Conservation (phyloP, 2,329 filamentous ascomycete genomes). For the Fusarium gaditjirri region DNA sequence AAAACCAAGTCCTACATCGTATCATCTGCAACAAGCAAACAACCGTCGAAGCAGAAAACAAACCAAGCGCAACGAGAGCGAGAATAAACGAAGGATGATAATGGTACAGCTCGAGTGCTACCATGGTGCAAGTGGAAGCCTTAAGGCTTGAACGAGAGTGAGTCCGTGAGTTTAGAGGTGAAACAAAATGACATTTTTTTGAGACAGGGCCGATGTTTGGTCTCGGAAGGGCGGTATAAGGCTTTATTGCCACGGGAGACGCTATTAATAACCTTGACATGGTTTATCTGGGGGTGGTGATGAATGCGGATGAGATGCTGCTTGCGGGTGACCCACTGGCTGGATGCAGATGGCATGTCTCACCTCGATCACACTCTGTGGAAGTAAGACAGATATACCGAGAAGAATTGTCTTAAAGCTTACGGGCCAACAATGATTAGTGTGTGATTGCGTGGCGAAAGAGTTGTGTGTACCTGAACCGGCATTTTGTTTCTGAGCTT, state of each 20-base stretch:
- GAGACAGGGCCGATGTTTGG: constrained; percentile 13
- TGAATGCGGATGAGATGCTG: constrained; percentile 20
- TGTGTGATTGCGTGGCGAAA: neutral
- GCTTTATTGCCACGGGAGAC: neutral
- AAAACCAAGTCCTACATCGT: constrained; percentile 59
- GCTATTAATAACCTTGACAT: neutral
- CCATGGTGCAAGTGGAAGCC: neutral
- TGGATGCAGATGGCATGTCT: constrained; percentile 13
- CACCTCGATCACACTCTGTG: neutral
- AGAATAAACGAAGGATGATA: constrained; percentile 57
- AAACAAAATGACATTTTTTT: constrained; percentile 18
- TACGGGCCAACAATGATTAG: fast-evolving
- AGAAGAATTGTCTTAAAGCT: neutral
- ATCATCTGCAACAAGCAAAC: constrained; percentile 54
- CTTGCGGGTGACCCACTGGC: constrained; percentile 13
- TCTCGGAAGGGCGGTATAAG: neutral
- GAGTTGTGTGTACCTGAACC: neutral
- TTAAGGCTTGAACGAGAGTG: neutral
- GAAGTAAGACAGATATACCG: neutral
- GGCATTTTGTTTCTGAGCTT: neutral
- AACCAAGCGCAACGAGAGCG: constrained; percentile 52
- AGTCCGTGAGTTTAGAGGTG: neutral
- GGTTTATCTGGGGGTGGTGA: neutral
- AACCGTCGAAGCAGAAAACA: constrained; percentile 51
- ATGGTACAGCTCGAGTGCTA: constrained; percentile 51